phyloP scores from a whole-genome alignment of 2,329 filamentous ascomycete genomes.

The Dactylellina parvicollis region DNA sequence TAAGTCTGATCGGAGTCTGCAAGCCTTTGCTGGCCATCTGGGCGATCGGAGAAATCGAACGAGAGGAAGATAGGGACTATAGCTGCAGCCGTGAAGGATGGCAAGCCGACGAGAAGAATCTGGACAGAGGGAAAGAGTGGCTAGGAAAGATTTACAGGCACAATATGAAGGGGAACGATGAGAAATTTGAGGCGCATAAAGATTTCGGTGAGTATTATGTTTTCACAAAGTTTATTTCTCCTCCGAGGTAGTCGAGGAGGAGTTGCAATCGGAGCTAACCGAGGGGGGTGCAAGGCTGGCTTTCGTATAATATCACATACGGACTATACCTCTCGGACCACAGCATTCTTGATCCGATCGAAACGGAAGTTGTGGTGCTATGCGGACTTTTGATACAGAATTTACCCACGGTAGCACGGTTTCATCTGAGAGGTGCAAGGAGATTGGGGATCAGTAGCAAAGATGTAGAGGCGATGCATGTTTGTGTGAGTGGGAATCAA shows the following conservation, averaged over 20 bases:
- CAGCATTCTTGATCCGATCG: slow-evolving; percentile 66
- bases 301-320: slow-evolving; percentile 69
- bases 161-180: slow-evolving; percentile 60
- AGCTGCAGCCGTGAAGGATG: slow-evolving; percentile 68
- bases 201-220: slow-evolving; percentile 61
- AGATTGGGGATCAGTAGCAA: slow-evolving; percentile 64
- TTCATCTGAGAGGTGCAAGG: slow-evolving; percentile 67
- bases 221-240: not conserved
- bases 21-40: slow-evolving; percentile 72
- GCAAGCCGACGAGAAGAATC: slow-evolving; percentile 69
- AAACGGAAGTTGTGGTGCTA: slow-evolving; percentile 68
- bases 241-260: no score
- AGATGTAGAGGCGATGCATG: slow-evolving; percentile 62
- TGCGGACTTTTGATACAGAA: slow-evolving; percentile 70
- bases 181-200: slow-evolving; percentile 63
- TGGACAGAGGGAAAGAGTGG: slow-evolving; percentile 67
- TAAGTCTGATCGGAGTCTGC: slow-evolving; percentile 70
- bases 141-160: slow-evolving; percentile 64
- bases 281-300: slow-evolving; percentile 62
- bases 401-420: slow-evolving; percentile 66
- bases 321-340: slow-evolving; percentile 70
- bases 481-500: slow-evolving; percentile 52
- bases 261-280: not conserved
- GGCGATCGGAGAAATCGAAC: slow-evolving; percentile 67
- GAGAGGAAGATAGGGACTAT: slow-evolving; percentile 69